Evolutionary conservation across 192 early-diverging fungal genomes (phyloP).

Genomic region (Rhizophlyctis rosea): DNA sequence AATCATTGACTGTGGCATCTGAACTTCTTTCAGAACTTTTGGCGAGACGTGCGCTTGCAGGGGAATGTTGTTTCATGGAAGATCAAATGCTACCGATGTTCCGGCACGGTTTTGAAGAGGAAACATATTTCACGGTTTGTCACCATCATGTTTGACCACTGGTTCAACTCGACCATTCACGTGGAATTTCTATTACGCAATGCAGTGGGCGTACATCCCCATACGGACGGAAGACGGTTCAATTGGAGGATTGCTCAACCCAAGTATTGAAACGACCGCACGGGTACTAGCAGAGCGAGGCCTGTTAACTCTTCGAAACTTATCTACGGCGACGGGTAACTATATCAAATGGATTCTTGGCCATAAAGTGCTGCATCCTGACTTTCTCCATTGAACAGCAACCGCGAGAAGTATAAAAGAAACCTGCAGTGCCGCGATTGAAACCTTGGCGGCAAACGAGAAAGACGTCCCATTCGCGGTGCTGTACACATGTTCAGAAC

Average conservation of each 20-base stretch:
- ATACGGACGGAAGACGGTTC: slow-evolving; percentile 29
- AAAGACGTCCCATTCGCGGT: slow-evolving; percentile 21
- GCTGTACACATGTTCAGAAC: slow-evolving; percentile 8
- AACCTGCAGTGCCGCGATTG: background rate
- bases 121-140: slow-evolving; percentile 22
- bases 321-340: background rate
- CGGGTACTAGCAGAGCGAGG: background rate
- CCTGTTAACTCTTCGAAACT: background rate
- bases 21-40: slow-evolving; percentile 15
- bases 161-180: background rate
- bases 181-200: background rate
- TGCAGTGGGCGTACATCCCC: slow-evolving; percentile 22
- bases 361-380: slow-evolving; percentile 12
- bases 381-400: slow-evolving; percentile 5
- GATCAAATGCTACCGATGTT: slow-evolving; percentile 26
- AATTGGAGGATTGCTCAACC: slow-evolving; percentile 27
- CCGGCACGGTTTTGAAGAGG: slow-evolving; percentile 32
- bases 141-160: background rate
- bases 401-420: slow-evolving; percentile 11
- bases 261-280: slow-evolving; percentile 15
- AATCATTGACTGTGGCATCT: slow-evolving; percentile 28
- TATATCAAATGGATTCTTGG: no score
- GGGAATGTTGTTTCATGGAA: slow-evolving; percentile 7
- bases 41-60: slow-evolving; percentile 1
- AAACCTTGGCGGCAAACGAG: background rate